Base-by-base conservation (phyloP, 495 filamentous ascomycete genomes). In the Aspergillus kassunensis region DNA sequence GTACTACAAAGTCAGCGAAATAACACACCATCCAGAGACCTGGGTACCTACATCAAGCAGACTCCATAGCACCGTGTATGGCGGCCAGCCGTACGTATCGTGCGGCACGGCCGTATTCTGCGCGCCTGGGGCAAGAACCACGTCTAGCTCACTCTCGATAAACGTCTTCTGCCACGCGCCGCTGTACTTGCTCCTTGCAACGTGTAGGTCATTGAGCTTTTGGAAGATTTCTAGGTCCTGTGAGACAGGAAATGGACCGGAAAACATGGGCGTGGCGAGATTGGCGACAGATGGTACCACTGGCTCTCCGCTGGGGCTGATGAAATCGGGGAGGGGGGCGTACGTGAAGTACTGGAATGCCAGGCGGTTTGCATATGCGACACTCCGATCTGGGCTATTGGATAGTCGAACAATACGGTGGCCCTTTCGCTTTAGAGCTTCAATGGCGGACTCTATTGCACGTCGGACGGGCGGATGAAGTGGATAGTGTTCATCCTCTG, bases 391-490 rank as follows among this genome's bases (percentile, higher is more conserved):
- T 6, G 31, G 39, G 6, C 51, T 53, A 33, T 48, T 51, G 1
- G 58, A 44, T 9, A 72, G 31, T 1, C 72, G 65, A 3, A 83
- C 56, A 3, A 82, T 66, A 12, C 72, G 66, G 35, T 83, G 68
- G 1, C 72, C 75, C 7, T 65, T 60, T 10, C 48, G 47, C 23
- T 56, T 53, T 13, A 87, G 49, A 0, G 52, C 53, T 6, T 62
- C 40, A 2, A 75, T 56, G 0, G 80, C 73, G 27, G 71, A 63
- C 6, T 76, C 65, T 5, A 87, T 51, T 1, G 78, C 59, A 13
- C 69, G 63, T 9, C 56, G 59, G 2, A 86, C 66, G 1, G 81
- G 80, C 0, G 83, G 83, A 27, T 83, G 72, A 0, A 84, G 77
- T 5, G 72, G 68, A 37, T 73, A 72, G 3, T 80, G 44, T 1